Evolutionary conservation across 2,329 filamentous ascomycete genomes (phyloP), one percentile per base, ranked within the genome.

Genomic region (Apiospora rasikravindrae): DNA sequence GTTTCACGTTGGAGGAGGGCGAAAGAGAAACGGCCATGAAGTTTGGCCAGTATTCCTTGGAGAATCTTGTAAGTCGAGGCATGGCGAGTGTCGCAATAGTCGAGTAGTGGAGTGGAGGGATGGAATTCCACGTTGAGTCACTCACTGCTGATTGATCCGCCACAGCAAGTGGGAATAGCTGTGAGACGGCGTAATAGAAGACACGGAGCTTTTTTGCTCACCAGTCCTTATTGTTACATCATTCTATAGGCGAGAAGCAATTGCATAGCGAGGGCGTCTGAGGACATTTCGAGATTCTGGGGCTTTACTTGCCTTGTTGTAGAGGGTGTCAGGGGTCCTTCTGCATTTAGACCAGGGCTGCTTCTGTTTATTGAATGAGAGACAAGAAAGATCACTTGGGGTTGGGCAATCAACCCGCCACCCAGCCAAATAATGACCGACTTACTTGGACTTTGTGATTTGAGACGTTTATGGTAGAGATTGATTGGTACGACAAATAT

Each of bases 201-300:
- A 37, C 6, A 61, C 16, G 33, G 16, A 14, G 53, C 26, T 14
- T 10, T 19, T 33, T 2, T 22, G 8, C 16, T 22, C 6, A 22
- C 29, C 37, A 29, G 29, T 61, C 19, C 16, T 61, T 61, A 61
- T 37, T 61, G 29, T 61, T 37, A 61, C 53, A 61, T 61, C 29
- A 61, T 61, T 61, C 51, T 19, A 61, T 33, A 33, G 53, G 53
- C 29, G 16, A 37, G 26, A 22, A 14, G 53, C 53, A 22, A 33
- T 37, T 61, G 53, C 53, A 61, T 61, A 61, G 53, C 53, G 53
- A 37, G 26, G 53, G 53, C 53, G 53, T 61, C 53, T 10, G 53
- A 61, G 29, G 53, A 33, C 7, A 37, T 37, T 61, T 22, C 53
- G 53, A 61, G 26, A 61, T 61, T 61, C 53, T 61, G 29, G 53